Evolutionary conservation across 371 early-diverging fungal species (phyloP).

Genomic region (Coemansia sp.): DNA sequence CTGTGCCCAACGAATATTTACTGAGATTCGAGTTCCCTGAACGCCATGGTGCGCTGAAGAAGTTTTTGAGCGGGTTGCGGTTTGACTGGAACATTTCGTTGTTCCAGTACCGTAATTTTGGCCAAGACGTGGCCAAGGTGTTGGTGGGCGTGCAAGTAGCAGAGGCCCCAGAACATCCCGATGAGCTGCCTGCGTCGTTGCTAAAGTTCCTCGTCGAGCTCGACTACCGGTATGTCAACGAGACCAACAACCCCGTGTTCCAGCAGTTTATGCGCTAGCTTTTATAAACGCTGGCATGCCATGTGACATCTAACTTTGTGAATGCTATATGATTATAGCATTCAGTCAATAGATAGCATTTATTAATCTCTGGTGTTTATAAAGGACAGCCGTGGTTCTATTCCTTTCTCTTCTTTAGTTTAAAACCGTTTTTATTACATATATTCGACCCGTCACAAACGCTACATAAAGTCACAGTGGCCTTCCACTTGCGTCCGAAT

Average conservation of each 20-base stretch:
- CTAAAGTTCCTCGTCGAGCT: conserved; percentile 67
- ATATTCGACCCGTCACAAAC: too few relatives aligned
- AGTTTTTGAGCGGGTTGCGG: conserved; percentile 74
- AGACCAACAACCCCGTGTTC: conserved; percentile 85
- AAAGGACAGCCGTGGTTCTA: too few relatives aligned
- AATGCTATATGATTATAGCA: too few relatives aligned
- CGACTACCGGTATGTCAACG: conserved; percentile 82
- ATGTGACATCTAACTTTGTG: too few relatives aligned
- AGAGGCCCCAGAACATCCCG: neutral
- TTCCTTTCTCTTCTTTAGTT: too few relatives aligned
- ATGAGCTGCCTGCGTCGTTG: conserved; percentile 54
- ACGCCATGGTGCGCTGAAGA: conserved; percentile 85
- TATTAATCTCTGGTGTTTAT: too few relatives aligned
- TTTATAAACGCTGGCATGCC: neutral
- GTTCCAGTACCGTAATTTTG: conserved; percentile 96
- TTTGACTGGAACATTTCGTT: conserved; percentile 86
- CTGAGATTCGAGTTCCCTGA: conserved; percentile 95
- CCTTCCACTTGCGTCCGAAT: conserved; percentile 82
- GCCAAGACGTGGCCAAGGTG: conserved; percentile 91
- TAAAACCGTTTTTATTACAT: too few relatives aligned
- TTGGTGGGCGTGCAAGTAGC: conserved; percentile 89
- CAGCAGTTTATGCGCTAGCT: conserved; percentile 63
- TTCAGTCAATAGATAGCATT: too few relatives aligned
- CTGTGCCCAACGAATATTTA: conserved; percentile 80
- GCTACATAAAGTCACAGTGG: conserved; percentile 61